Evolutionary conservation across 768 basidiomycete genomes (phyloP).

Genomic region (Vishniacozyma victoriae): DNA sequence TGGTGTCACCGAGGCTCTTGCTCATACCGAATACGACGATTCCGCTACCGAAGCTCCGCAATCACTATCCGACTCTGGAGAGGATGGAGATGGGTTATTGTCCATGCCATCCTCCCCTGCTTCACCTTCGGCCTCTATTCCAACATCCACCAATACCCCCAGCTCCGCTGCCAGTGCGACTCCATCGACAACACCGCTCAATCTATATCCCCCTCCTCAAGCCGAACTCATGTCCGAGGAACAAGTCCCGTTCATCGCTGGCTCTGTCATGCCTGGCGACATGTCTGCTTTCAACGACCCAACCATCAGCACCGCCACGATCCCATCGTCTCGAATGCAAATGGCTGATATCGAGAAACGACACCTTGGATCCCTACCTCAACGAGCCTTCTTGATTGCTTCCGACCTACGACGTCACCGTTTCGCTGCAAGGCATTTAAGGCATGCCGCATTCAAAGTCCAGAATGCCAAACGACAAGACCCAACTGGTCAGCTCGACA

Average conservation of each 20-base stretch:
- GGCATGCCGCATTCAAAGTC: slow-evolving; percentile 3
- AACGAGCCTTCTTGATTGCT: slow-evolving; percentile 25
- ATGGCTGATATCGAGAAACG: slow-evolving; percentile 2
- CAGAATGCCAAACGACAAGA: not conserved
- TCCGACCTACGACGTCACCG: slow-evolving; percentile 14
- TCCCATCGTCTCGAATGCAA: slow-evolving; percentile 17
- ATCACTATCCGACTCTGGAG: too few species aligned
- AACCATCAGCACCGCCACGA: slow-evolving; percentile 10
- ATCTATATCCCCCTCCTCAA: too few species aligned
- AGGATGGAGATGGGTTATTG: not conserved
- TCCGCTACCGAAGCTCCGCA: not conserved
- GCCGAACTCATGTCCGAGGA: too few species aligned
- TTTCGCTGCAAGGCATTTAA: slow-evolving; percentile 16
- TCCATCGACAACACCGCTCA: not conserved
- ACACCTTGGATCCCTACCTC: slow-evolving; percentile 16
- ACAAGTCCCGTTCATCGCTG: slow-evolving; percentile 9
- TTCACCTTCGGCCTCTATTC: not conserved
- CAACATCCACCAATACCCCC: slow-evolving; percentile 1
- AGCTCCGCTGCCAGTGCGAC: not conserved
- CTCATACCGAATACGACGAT: slow-evolving; percentile 17
- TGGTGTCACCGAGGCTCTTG: slow-evolving; percentile 16
- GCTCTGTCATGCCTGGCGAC: too few species aligned
- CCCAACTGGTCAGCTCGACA: not conserved
- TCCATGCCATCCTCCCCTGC: not conserved
- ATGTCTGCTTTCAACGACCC: too few species aligned